Evolutionary conservation across 495 filamentous ascomycete species (phyloP).

Genomic region (Parmelia sp.): DNA sequence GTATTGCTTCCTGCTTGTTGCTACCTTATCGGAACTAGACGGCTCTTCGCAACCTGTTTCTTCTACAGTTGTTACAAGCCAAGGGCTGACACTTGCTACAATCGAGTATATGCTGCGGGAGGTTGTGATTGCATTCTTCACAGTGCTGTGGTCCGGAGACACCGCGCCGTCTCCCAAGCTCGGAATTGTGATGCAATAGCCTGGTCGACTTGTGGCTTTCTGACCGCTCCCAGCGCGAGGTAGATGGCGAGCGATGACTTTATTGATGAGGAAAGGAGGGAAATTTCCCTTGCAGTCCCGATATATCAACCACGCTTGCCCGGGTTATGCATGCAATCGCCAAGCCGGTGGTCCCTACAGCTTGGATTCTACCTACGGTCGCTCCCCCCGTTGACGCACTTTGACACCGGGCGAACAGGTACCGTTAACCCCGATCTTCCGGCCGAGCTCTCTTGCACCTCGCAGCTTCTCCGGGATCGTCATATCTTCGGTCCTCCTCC

Average conservation of each 20-base stretch:
- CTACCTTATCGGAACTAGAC: no score
- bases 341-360: slow-evolving; percentile 18
- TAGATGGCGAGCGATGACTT: slow-evolving; percentile 5
- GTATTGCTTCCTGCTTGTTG: no score
- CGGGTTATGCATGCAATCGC: slow-evolving; percentile 1
- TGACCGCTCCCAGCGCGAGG: slow-evolving; percentile 1
- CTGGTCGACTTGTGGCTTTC: slow-evolving; percentile 5
- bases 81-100: no score
- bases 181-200: slow-evolving; percentile 5
- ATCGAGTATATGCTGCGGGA: no score
- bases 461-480: slow-evolving; percentile 2
- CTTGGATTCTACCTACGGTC: slow-evolving; percentile 22
- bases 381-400: slow-evolving; percentile 31
- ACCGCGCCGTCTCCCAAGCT: slow-evolving; percentile 1
- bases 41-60: no score
- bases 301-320: neutral
- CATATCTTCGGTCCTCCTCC: slow-evolving; percentile 3
- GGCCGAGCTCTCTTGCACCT: slow-evolving; percentile 1
- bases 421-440: slow-evolving; percentile 2
- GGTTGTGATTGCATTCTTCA: no score
- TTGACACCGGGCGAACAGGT: slow-evolving; percentile 29
- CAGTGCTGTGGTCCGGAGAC: neutral
- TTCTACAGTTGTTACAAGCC: no score
- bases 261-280: neutral
- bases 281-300: neutral